Evolutionary conservation across 805 yeast genomes (phyloP), one percentile per base, ranked within the genome.

Genomic region (Wickerhamomyces bisporus): DNA sequence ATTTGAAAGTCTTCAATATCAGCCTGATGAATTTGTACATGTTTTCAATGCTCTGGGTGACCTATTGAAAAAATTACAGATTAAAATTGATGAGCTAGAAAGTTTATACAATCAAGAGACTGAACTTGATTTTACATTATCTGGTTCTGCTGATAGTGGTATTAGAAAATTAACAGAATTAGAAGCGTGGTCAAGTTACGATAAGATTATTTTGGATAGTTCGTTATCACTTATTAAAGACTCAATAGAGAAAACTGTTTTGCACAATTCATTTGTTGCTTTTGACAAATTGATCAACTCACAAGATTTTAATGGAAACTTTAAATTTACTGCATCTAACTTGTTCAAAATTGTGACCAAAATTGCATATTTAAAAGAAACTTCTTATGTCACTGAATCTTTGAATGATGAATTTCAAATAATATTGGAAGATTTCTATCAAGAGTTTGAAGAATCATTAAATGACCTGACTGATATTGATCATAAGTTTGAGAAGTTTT

Each of bases 71-170:
- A 71, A 66, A 39, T 44, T 73, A 6, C 53, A 59, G 3, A 30
- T 40, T 3, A 79, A 79, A 44, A 69, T 81, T n/a, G 53, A 54
- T 6, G 73, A 71, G 17, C 52, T 81, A 37, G 85, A 81, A 48
- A 34, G 47, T 0, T 67, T 71, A 36, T 79, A 75, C 45, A 63
- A 65, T 27, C 52, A 65, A 26, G 70, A 71, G 3, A 64, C 66
- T 7, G 83, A 79, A 32, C 50, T 77, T 5, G 86, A 81, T 45
- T 57, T 66, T 26, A 70, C 77, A 5, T 50, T 77, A 12, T 55
- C 63, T 6, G 70, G 68, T 13, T 68, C 79, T 6, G 62, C 73
- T 2, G 58, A 57, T 4, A 69, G 65, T n/a, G 65, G 74, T 4
- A 48, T 74, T n/a, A 59, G 61, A 25, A 67, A 68, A 38, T 54